Base-by-base conservation (phyloP, 768 basidiomycete species). In the Tylopilus sp. region DNA sequence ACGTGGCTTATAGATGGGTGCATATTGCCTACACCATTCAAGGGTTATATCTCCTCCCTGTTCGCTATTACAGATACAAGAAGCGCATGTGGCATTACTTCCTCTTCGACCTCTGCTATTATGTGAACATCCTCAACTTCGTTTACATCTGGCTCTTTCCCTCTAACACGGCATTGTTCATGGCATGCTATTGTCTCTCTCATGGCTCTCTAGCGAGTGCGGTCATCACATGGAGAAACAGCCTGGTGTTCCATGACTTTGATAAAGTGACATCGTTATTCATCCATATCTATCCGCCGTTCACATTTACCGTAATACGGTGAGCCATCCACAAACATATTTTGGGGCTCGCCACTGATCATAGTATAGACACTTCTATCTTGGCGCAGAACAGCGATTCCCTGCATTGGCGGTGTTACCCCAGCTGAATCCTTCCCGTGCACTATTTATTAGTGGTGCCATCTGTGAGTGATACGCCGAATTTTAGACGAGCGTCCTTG, bases 151-250 rank as follows among this genome's bases (percentile, higher is more conserved):
- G 95, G 95, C 59, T 92, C 40, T 73, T 95, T 55, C 95, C 97
- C 0, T 73, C 75, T 5, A 92, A 79, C 51, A 74, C 86, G 6
- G 74, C 81, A 3, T 77, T 98, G 17, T 98, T 95, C 70, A 81
- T 91, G 44, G 91, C 94, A 4, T 95, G 91, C 63, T 98, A 97
- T 63, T 90, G 91, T 57, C 79, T 98, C 22, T 89, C 92, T 0
- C 86, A 97, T 65, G 97, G 94, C 0, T 81, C 89, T 0, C 79
- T 97, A 28, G 95, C 91, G 0, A 91, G 89, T 46, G 95, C 95
- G 0, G 94, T 98, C 44, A 91, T 98, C 59, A 98, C 95, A 10
- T 99, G 97, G 97, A 80, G 97, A 54, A 99, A 99, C 64, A 95
- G 91, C 57, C 82, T 99, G 21, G 97, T 99, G 3, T 99, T 99